Conservation (phyloP, 805 yeast genomes). For the Kluyveromyces siamensis region DNA sequence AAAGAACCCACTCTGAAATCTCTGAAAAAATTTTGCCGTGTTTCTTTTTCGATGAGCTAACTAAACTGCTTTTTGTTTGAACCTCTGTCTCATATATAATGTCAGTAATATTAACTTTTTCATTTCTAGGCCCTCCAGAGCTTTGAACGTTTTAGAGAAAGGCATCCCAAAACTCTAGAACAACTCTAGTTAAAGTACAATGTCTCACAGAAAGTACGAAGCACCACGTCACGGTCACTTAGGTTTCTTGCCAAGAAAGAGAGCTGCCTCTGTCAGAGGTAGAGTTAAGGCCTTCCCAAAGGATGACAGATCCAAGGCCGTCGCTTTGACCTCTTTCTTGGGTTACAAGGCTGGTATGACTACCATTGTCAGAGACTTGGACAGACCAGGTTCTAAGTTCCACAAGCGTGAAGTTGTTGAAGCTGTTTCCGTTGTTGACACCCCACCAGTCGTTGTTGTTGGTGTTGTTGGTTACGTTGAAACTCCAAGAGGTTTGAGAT, state of each 20-base stretch:
- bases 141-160: not conserved
- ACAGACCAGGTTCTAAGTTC: constrained; percentile 99
- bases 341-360: constrained; percentile 99
- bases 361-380: constrained; percentile 99
- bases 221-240: constrained; percentile 99
- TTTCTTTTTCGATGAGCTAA: too few species aligned
- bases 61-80: too few species aligned
- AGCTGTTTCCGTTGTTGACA: constrained; percentile 98
- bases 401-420: constrained; percentile 99
- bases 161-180: constrained; percentile 8
- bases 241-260: constrained; percentile 99
- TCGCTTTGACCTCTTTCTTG: constrained; percentile 97
- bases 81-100: too few species aligned
- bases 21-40: too few species aligned
- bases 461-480: constrained; percentile 99
- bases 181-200: constrained; percentile 23
- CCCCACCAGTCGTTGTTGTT: constrained; percentile 97
- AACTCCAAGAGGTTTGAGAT: constrained; percentile 99
- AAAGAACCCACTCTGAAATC: too few species aligned
- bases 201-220: constrained; percentile 99
- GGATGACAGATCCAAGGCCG: constrained; percentile 96
- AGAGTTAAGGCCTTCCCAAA: constrained; percentile 99
- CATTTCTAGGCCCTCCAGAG: too few species aligned
- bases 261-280: constrained; percentile 97
- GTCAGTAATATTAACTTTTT: too few species aligned